Base-by-base conservation (phyloP, 192 early-diverging fungal species). In the Rhizophagus sp. region DNA sequence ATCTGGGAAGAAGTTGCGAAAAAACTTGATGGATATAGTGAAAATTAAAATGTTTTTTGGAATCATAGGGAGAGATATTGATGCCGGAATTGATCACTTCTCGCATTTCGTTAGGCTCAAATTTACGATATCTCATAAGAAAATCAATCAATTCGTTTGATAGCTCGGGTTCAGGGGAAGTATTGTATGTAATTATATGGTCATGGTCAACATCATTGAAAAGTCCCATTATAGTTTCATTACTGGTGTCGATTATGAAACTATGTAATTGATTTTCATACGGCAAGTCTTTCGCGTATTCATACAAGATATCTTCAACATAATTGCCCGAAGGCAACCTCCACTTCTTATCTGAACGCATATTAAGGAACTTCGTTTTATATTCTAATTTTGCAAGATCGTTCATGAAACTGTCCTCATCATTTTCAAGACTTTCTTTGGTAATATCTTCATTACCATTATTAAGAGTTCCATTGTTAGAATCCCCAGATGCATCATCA, bases 121-220 rank as follows among this genome's bases (percentile, higher is more conserved):
- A 27, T 78, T 78, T 50, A 44, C 76, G 76, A 64, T 78, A 78
- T 69, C 62, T 78, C 36, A 78, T 67, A 27, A 78, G 52, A 78
- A 70, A 68, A 25, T 78, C 4, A 36, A 78, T 22, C 64, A 78
- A 36, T 27, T 78, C 65, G 7, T 78, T 19, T 71, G 33, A 22
- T 50, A 78, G 0, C 41, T 78, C 63, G 6, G 22, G 2, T 10
- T 78, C 76, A 50, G 64, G 34, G 1, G 49, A 49, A 65, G 3
- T 39, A 68, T 78, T 78, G 33, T 63, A 36, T 7, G 76, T 78
- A n/a, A 68, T 78, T 36, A 78, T 78, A 19, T 78, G 76, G 0
- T 78, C 61, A 10, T 68, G 76, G 34, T 78, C 76, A 36, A 27
- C 65, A 39, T 68, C 76, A 44, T 44, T 10, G 10, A 44, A 44